A percentile compares a stretch with the other conserved stretches of the same genome.
phyloP scores from a whole-genome alignment of 257 asterid species.

The Fraxinus quadrangulata region DNA sequence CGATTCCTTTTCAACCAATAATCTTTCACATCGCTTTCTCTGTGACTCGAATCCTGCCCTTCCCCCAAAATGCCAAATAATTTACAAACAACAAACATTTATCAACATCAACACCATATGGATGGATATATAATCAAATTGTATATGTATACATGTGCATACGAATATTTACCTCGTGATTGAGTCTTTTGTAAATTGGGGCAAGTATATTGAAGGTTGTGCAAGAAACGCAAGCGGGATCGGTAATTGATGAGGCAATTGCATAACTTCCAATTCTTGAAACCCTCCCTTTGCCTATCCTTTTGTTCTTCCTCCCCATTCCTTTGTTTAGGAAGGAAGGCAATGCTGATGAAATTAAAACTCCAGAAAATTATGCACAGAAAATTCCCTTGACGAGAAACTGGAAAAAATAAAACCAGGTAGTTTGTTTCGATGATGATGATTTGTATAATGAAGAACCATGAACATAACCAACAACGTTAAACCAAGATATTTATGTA shows the following conservation, averaged over 20 bases:
- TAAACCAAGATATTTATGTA: conserved; percentile 2
- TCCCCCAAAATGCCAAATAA: conserved; percentile 26
- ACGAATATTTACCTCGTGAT: conserved; percentile 51
- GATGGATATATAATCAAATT: background rate
- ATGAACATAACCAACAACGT: conserved; percentile 25
- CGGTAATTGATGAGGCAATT: conserved; percentile 74
- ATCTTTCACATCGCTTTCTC: conserved; percentile 89
- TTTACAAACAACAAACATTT: background rate
- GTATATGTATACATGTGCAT: background rate
- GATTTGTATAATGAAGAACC: conserved; percentile 20
- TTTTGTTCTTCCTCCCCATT: conserved; percentile 65
- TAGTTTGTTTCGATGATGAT: conserved; percentile 17
- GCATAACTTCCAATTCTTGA: conserved; percentile 83
- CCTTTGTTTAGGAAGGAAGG: background rate
- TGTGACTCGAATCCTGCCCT: conserved; percentile 77
- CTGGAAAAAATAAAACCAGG: background rate
- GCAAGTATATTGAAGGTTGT: conserved; percentile 97
- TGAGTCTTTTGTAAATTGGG: conserved; percentile 89
- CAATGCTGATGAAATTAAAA: conserved; percentile 18
- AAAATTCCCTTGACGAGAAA: background rate
- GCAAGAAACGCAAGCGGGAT: conserved; percentile 83
- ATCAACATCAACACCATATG: background rate
- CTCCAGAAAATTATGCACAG: conserved; percentile 7
- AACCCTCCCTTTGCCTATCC: conserved; percentile 52
- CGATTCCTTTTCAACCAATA: conserved; percentile 88